Evolutionary conservation across 768 basidiomycete genomes (phyloP).

Genomic region (Austroboletus eburneus): DNA sequence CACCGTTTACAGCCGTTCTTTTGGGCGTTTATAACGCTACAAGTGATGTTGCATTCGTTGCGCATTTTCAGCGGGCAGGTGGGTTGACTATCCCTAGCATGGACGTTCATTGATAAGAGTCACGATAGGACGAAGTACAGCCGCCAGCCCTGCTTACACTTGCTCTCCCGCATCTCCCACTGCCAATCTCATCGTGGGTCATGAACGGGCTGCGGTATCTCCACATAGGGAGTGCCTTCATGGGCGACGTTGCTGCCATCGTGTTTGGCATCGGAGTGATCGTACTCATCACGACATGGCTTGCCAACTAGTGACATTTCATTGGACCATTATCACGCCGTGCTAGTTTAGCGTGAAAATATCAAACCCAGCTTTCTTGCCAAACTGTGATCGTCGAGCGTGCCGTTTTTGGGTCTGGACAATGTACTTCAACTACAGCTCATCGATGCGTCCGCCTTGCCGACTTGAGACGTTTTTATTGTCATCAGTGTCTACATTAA

Average conservation of each 20-base stretch:
- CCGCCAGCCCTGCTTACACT: slow-evolving; percentile 57
- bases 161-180: slow-evolving; percentile 62
- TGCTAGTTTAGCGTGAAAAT: too few species aligned
- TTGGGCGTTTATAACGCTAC: slow-evolving; percentile 74
- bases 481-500: too few species aligned
- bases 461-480: too few species aligned
- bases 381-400: too few species aligned
- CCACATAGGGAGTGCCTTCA: slow-evolving; percentile 59
- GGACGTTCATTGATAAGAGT: slow-evolving; percentile 4
- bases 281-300: slow-evolving; percentile 50
- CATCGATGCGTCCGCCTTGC: too few species aligned
- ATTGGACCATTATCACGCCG: too few species aligned
- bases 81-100: slow-evolving; percentile 23
- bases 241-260: slow-evolving; percentile 68
- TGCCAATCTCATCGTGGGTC: slow-evolving; percentile 59
- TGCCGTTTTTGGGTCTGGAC: too few species aligned
- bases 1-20: slow-evolving; percentile 60
- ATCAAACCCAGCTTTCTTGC: too few species aligned
- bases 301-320: slow-evolving; percentile 18
- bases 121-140: slow-evolving; percentile 49
- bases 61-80: slow-evolving; percentile 70
- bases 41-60: slow-evolving; percentile 66
- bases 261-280: slow-evolving; percentile 71
- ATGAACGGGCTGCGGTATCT: slow-evolving; percentile 62
- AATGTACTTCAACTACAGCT: too few species aligned